Conservation (phyloP, 2,329 filamentous ascomycete genomes). For the Colletotrichum melonis region DNA sequence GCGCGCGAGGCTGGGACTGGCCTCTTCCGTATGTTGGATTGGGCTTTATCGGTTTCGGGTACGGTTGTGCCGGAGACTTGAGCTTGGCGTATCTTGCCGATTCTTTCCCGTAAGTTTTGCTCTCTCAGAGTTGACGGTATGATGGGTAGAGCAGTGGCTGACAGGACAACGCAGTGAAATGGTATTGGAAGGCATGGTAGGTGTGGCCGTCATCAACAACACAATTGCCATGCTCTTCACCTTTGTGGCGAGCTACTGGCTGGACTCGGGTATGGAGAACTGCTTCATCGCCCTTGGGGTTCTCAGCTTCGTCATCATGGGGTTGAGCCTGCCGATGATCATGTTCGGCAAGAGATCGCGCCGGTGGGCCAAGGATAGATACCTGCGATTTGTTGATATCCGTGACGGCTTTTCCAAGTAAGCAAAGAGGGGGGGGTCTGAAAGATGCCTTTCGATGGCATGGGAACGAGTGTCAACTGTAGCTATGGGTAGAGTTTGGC, state of each 20-base stretch:
- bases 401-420: constrained; percentile 50
- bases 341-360: constrained; percentile 62
- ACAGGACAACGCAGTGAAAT: constrained; percentile 49
- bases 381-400: constrained; percentile 58
- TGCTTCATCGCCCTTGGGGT: constrained; percentile 64
- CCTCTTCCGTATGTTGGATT: constrained; percentile 65
- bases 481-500: too few relatives aligned
- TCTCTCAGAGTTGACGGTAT: too few relatives aligned
- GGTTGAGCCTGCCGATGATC: constrained; percentile 65
- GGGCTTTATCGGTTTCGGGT: constrained; percentile 69
- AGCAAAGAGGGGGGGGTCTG: background rate
- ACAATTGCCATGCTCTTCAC: constrained; percentile 65
- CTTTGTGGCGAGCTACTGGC: constrained; percentile 61
- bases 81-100: constrained; percentile 66
- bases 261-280: constrained; percentile 56
- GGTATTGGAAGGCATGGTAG: constrained; percentile 69
- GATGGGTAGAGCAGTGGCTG: background rate
- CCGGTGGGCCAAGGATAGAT: constrained; percentile 58
- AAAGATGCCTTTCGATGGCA: background rate
- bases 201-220: constrained; percentile 68
- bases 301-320: constrained; percentile 61
- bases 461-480: background rate
- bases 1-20: constrained; percentile 62
- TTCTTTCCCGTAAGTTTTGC: constrained; percentile 53
- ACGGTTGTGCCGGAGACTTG: constrained; percentile 68